Evolutionary conservation across 2,329 filamentous ascomycete genomes (phyloP), one percentile per base, ranked within the genome.

Genomic region (Fusarium avenaceum): DNA sequence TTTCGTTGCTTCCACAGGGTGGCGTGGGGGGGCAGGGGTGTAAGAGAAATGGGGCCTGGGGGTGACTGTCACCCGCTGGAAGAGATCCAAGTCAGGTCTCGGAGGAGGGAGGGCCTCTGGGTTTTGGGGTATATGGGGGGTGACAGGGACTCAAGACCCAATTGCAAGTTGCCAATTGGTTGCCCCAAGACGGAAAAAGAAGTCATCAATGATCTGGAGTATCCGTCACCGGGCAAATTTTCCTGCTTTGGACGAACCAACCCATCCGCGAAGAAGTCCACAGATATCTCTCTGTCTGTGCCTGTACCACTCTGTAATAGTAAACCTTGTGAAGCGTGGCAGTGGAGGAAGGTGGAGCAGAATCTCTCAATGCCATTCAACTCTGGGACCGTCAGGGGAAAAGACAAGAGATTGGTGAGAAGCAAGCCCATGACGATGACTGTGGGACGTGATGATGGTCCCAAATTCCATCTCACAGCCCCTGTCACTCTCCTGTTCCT

Each of bases 21-120:
- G 67, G 69, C 64, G 67, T 69, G 67, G 67, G 67, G 67, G 67
- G 67, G 66, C 58, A 62, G 42, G 56, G 64, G 67, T 70, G 63
- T 65, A 62, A n/a, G 54, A 69, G 49, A 60, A 59, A 50, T 69
- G 65, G 67, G 50, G 47, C 67, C 53, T 51, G 55, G 67, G 63
- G 62, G 67, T 62, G 58, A 62, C 58, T 47, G 58, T 62, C 58
- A 62, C 58, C 58, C 58, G 57, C 58, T 62, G 57, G 47, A 38
- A n/a, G 33, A 38, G 33, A 38, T n/a, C 17, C 33, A 38, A n/a
- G 30, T 11, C 13, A 32, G 30, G 30, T 32, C 30, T 32, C 3
- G 30, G 30, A 14, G 30, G 30, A 14, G 30, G 11, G 30, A 32
- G 30, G 26, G 26, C 26, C 26, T 28, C 26, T 28, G 26, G 26